Evolutionary conservation across 495 filamentous ascomycete genomes (phyloP), one percentile per base, ranked within the genome.

Genomic region (Usnea hakonensis): DNA sequence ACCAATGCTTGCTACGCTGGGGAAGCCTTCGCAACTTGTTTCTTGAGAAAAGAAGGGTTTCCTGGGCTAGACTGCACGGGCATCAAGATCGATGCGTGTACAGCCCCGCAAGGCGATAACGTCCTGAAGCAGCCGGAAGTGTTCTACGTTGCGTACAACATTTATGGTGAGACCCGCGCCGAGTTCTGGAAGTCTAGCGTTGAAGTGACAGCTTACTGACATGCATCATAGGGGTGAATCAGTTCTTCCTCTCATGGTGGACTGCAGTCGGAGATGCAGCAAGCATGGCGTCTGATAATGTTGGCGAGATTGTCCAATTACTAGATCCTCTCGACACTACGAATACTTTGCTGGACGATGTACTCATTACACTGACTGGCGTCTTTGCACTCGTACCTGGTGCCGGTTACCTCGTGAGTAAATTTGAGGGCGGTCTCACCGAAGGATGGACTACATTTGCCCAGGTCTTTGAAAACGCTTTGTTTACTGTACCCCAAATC

Each of bases 161-260:
- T 67, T 13, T 67, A 67, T 23, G 61, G 65, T 67, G 46, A 13
- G 40, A 33, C 0, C 32, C 41, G 0, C 13, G 3, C 4, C 19
- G n/a, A 56, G 13, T 16, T 36, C 1, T 43, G 4, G 4, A 41
- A 9, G 0, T 56, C 8, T 9, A 28, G 23, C n/a, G 10, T 10
- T 2, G 8, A 54, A 40, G 17, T n/a, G n/a, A n/a, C n/a, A 0
- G 10, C 21, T 7, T 30, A 14, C 19, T 56, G 38, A 55, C 7
- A 35, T 16, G 2, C 5, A 0, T 3, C n/a, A 3, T 30, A 67
- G 65, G 57, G 19, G 35, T 67, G 30, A 67, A 67, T 30, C 61
- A 67, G 26, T 67, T 57, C 61, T 67, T 67, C 23, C n/a, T 58
- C 19, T 67, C 65, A 14, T 67, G 65, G 65, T 67, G 58, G 46